A percentile compares a stretch with the other conserved stretches of the same genome.
phyloP scores from a whole-genome alignment of 1,139 yeast genomes.

The Pichia sp. region DNA sequence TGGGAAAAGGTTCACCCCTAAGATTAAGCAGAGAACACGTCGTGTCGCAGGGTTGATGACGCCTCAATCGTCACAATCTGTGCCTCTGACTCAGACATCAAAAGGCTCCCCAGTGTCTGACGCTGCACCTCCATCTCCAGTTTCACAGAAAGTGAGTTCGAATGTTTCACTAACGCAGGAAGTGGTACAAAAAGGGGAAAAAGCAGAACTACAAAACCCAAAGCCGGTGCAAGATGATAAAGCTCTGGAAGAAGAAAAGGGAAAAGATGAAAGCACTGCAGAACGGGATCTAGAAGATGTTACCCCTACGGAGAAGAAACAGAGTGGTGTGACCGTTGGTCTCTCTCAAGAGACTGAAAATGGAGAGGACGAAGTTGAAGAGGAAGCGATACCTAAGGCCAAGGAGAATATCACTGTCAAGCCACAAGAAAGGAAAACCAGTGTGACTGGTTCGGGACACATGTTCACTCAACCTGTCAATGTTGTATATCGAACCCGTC shows the following conservation, averaged over 20 bases:
- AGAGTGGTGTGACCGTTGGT: neutral
- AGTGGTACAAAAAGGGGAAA: neutral
- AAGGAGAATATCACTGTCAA: neutral
- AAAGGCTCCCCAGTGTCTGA: slow-evolving; percentile 2
- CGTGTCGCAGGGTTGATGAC: slow-evolving; percentile 13
- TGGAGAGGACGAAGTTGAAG: neutral
- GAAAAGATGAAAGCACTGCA: neutral
- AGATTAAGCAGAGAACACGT: slow-evolving; percentile 26
- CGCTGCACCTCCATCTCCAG: slow-evolving; percentile 2
- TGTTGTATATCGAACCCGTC: slow-evolving; percentile 9
- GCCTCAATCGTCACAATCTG: slow-evolving; percentile 8
- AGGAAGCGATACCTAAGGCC: neutral
- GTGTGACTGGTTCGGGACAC: neutral
- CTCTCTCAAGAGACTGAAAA: neutral
- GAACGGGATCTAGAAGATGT: neutral
- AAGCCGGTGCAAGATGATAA: neutral
- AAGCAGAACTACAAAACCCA: neutral
- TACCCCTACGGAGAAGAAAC: neutral
- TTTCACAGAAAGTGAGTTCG: slow-evolving; percentile 2
- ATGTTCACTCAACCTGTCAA: slow-evolving; percentile 10
- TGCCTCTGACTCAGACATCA: slow-evolving; percentile 2
- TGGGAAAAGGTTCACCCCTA: slow-evolving; percentile 31
- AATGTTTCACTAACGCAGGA: neutral
- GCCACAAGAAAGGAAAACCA: neutral
- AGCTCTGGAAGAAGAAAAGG: neutral